phyloP scores from a whole-genome alignment of 2,329 filamentous ascomycete species.

The Talaromyces sp. region DNA sequence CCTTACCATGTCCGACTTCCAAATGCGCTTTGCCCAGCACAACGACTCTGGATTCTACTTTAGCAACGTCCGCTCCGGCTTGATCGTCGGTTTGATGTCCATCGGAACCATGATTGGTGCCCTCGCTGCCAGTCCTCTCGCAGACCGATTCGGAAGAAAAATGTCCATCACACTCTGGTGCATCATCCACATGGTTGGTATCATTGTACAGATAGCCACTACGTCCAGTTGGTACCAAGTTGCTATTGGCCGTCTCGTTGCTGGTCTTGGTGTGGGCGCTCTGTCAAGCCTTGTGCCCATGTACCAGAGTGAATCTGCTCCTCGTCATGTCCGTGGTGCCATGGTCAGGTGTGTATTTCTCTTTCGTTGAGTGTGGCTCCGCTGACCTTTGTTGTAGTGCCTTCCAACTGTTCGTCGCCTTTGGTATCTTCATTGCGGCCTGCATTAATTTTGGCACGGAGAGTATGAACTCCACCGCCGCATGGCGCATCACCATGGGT shows the following conservation, averaged over 20 bases:
- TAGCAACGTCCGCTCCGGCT: slow-evolving; percentile 43
- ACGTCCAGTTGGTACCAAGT: slow-evolving; percentile 43
- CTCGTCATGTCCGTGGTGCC: slow-evolving; percentile 47
- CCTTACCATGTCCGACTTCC: slow-evolving; percentile 47
- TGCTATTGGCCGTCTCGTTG: slow-evolving; percentile 46
- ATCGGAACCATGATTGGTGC: slow-evolving; percentile 45
- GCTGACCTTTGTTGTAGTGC: slow-evolving; percentile 28
- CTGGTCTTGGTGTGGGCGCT: slow-evolving; percentile 48
- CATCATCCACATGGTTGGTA: slow-evolving; percentile 44
- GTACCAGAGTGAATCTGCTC: slow-evolving; percentile 48
- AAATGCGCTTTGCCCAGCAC: slow-evolving; percentile 39
- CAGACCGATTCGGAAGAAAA: slow-evolving; percentile 46
- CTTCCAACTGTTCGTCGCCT: slow-evolving; percentile 51
- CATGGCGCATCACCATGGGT: slow-evolving; percentile 53
- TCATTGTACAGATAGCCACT: slow-evolving; percentile 47
- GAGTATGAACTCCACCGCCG: slow-evolving; percentile 41
- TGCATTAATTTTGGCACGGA: slow-evolving; percentile 50
- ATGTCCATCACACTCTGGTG: slow-evolving; percentile 46
- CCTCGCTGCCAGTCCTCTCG: slow-evolving; percentile 43
- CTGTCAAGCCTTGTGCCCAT: slow-evolving; percentile 48
- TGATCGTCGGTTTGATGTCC: slow-evolving; percentile 46
- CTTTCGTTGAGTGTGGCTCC: neutral
- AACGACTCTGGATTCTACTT: slow-evolving; percentile 33
- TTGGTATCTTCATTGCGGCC: slow-evolving; percentile 50
- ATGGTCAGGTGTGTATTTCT: slow-evolving; percentile 36